A percentile compares a stretch with the other conserved stretches of the same genome.
phyloP scores from a whole-genome alignment of 2,329 filamentous ascomycete species.

The Alternaria sp. region DNA sequence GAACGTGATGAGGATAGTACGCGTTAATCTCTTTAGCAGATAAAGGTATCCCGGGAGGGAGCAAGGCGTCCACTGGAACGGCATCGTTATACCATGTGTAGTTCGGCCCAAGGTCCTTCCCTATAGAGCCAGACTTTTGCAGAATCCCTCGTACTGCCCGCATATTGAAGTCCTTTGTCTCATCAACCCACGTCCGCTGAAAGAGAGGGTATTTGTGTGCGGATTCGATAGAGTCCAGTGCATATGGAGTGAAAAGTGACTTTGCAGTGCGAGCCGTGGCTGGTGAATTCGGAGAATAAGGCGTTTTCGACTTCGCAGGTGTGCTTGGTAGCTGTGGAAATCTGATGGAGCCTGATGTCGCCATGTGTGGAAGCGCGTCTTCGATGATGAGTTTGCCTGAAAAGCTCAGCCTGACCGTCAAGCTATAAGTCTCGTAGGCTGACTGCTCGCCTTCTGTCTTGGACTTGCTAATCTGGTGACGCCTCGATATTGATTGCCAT shows the following conservation, averaged over 20 bases:
- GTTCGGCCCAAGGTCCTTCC: not conserved
- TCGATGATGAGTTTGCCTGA: conserved; percentile 14
- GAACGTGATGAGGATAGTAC: conserved; percentile 41
- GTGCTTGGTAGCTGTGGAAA: not conserved
- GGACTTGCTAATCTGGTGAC: not conserved
- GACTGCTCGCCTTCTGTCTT: not conserved
- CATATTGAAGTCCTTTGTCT: conserved; percentile 29
- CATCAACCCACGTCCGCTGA: conserved; percentile 29
- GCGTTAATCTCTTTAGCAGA: conserved; percentile 37
- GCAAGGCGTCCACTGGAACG: conserved; percentile 27
- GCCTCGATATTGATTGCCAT: conserved; percentile 13
- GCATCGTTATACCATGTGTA: conserved; percentile 34
- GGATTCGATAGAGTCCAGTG: conserved; percentile 1
- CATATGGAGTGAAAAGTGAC: not conserved
- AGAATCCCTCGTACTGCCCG: conserved; percentile 3
- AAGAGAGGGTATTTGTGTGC: conserved; percentile 11
- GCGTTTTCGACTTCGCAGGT: not conserved
- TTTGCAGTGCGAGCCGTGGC: not conserved
- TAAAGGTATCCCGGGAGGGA: conserved; percentile 37
- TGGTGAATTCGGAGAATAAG: not conserved
- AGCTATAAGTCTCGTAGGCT: conserved; percentile 8
- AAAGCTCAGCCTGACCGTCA: conserved; percentile 22
- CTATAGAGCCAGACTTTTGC: not conserved
- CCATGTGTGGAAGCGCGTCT: not conserved
- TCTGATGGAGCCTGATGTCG: not conserved